These are phyloP conservation scores for barrel medic (Medicago truncatula) DNA, from an alignment of 306 rosid genomes.

Conservation along the genomic window MtrunA17r5.0-ANR NC_053044.1:51678001-51678500, in stretches of 20 bases:
- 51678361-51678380: background rate
- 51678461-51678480: slow-evolving; percentile 24
- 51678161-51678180: background rate
- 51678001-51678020: no score
- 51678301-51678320: slow-evolving; percentile 18
- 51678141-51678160: background rate
- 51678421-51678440: background rate
- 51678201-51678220: background rate
- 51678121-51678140: slow-evolving; percentile 1
- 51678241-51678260: background rate
- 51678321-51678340: slow-evolving; percentile 41
- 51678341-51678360: slow-evolving; percentile 44
- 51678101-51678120: background rate
- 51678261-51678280: background rate
- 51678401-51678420: slow-evolving; percentile 31
- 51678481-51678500: slow-evolving; percentile 34
- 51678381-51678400: slow-evolving; percentile 41
- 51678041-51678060: no score
- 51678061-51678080: no score
- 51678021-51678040: no score
- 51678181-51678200: background rate
- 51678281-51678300: slow-evolving; percentile 2
- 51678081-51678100: background rate
- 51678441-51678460: background rate
- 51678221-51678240: background rate